Evolutionary conservation across 257 asterid genomes (phyloP).

Genomic region (Perilla frutescens): DNA sequence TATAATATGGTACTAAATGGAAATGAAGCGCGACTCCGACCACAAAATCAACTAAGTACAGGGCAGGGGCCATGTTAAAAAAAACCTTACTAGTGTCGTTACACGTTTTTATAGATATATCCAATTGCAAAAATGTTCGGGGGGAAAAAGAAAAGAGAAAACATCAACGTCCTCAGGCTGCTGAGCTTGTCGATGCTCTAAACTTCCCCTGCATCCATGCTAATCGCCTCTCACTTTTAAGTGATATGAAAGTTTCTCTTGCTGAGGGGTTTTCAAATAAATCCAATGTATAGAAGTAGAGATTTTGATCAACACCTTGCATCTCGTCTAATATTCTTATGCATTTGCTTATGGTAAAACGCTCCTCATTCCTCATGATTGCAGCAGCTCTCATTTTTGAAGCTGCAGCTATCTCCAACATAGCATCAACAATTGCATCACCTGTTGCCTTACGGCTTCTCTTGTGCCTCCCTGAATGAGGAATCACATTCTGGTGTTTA

Average conservation of each 20-base stretch:
- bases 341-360: conserved; percentile 84
- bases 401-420: conserved; percentile 95
- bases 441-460: conserved; percentile 91
- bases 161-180: conserved; percentile 44
- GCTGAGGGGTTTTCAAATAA: conserved; percentile 74
- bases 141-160: neutral
- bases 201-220: conserved; percentile 82
- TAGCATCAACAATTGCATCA: conserved; percentile 93
- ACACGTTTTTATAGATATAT: conserved; percentile 30
- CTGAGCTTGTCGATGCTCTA: conserved; percentile 61
- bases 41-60: conserved; percentile 44
- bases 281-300: conserved; percentile 83
- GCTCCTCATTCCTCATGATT: conserved; percentile 75
- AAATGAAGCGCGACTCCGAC: neutral
- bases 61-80: conserved; percentile 32
- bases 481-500: conserved; percentile 58
- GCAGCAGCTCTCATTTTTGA: conserved; percentile 96
- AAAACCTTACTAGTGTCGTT: conserved; percentile 30
- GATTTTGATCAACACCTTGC: conserved; percentile 75
- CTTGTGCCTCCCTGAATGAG: conserved; percentile 71
- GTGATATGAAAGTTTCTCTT: conserved; percentile 76
- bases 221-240: conserved; percentile 72
- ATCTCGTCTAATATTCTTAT: conserved; percentile 81
- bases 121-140: conserved; percentile 20
- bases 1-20: too few species aligned